phyloP scores from a whole-genome alignment of 2,329 filamentous ascomycete species.

The Xylaria sp. region DNA sequence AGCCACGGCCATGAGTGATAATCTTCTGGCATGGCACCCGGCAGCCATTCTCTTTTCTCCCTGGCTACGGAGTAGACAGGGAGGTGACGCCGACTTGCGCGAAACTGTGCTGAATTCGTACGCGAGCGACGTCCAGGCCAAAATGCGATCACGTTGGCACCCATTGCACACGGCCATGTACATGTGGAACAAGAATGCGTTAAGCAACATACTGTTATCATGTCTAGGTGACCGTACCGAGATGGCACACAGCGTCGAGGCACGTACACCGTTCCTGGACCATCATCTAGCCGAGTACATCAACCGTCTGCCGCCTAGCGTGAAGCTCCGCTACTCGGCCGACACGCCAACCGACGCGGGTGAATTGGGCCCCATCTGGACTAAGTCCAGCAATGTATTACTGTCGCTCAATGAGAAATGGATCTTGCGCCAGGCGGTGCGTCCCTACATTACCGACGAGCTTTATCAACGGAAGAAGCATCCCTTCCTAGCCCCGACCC shows the following conservation, averaged over 20 bases:
- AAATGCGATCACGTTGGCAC: conserved; percentile 33
- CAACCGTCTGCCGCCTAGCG: conserved; percentile 30
- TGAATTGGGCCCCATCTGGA: conserved; percentile 24
- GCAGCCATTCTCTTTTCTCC: not conserved
- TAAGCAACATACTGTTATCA: conserved; percentile 33
- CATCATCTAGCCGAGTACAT: conserved; percentile 36
- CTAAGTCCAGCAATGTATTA: not conserved
- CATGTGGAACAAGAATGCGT: conserved; percentile 31
- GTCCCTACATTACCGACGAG: conserved; percentile 35
- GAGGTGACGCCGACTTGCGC: not conserved
- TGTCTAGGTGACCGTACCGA: conserved; percentile 36
- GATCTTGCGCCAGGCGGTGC: conserved; percentile 38
- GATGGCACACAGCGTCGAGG: conserved; percentile 40
- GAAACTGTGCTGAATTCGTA: not conserved
- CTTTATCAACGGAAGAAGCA: conserved; percentile 16
- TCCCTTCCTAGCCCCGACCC: conserved; percentile 8
- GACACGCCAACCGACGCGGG: conserved; percentile 6
- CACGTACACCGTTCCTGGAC: conserved; percentile 37
- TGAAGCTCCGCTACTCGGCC: conserved; percentile 34
- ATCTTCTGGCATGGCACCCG: conserved; percentile 6
- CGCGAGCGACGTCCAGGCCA: conserved; percentile 6
- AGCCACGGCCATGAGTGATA: not conserved
- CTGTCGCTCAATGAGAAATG: conserved; percentile 34
- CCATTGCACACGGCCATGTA: conserved; percentile 35
- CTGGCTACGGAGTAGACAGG: not conserved